Base-by-base conservation (phyloP, 192 early-diverging fungal genomes). In the Obelidium mucronatum region DNA sequence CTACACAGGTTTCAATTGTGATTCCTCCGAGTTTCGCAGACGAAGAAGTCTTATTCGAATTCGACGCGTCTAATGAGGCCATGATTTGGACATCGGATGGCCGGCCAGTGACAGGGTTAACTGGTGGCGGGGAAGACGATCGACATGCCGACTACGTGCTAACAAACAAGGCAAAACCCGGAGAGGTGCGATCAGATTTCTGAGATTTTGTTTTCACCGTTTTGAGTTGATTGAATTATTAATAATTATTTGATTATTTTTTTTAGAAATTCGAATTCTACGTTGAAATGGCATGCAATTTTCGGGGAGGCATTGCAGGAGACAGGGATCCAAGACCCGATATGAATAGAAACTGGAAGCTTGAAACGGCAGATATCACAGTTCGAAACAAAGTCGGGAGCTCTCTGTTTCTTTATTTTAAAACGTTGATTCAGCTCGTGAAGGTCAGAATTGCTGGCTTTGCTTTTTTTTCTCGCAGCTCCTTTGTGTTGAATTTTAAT, bases 271-370 rank as follows among this genome's bases (percentile, higher is more conserved):
- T 90, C 59, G 84, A 93, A 48, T 86, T 97, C 59, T 97, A 92
- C 78, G 76, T 98, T 40, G 98, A 98, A 72, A 90, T 95, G 60
- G 95, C 93, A 1, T 95, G 94, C 78, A 98, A 99, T 78, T 91
- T 92, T 33, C 86, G 98, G 91, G 97, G 97, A 86, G 96, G 97
- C 30, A 84, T 84, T 37, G 94, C 93, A 26, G 79, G 85, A 22
- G 82, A 80, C 78, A 87, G 87, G 0, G 94, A 92, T 62, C 82
- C 85, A 6, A 89, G 94, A 1, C 94, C 94, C 0, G 81, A 93
- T 33, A 82, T 87, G 6, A 80, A 94, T 75, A 80, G 88, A 5
- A 61, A 74, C 36, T 99, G 91, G 72, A 58, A 28, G 4, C 82
- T 99, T 11, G 40, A 74, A 24, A 84, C 78, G 28, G 93, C 85